Conservation (phyloP, 306 rosid species). For the Trichosanthes cucumerina region DNA sequence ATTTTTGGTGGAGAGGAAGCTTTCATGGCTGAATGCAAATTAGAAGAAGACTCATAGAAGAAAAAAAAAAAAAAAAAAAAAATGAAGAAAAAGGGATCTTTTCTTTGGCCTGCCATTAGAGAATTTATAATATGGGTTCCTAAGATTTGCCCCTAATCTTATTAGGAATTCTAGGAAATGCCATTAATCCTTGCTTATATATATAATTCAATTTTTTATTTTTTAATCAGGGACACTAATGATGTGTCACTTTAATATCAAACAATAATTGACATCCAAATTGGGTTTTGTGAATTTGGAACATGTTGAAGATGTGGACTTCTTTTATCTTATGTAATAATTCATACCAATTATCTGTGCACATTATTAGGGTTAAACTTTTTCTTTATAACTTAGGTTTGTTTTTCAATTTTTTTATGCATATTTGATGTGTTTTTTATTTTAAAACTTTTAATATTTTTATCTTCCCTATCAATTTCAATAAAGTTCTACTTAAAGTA, state of each 20-base stretch:
- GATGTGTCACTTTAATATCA: not conserved
- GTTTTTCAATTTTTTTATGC: not conserved
- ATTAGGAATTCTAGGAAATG: not conserved
- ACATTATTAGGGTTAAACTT: not conserved
- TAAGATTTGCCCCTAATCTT: not conserved
- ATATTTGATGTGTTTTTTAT: not conserved
- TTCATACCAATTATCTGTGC: not conserved
- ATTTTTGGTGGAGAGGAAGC: conserved; percentile 50
- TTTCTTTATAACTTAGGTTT: not conserved
- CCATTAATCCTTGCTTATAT: not conserved
- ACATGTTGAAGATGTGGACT: not conserved
- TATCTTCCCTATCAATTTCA: too few species aligned
- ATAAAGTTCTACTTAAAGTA: not conserved
- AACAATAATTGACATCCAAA: not conserved
- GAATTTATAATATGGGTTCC: conserved; percentile 14
- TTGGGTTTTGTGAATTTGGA: not conserved
- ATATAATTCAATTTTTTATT: not conserved
- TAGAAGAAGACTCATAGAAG: conserved; percentile 34
- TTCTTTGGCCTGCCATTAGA: conserved; percentile 33
- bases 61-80: conserved; percentile 33
- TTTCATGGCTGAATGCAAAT: conserved; percentile 21
- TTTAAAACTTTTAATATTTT: too few species aligned
- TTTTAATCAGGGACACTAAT: not conserved
- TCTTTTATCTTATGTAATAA: not conserved
- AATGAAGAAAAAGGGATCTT: conserved; percentile 22